Evolutionary conservation across 2,329 filamentous ascomycete genomes (phyloP).

Genomic region (Aspergillus costaricaensis): DNA sequence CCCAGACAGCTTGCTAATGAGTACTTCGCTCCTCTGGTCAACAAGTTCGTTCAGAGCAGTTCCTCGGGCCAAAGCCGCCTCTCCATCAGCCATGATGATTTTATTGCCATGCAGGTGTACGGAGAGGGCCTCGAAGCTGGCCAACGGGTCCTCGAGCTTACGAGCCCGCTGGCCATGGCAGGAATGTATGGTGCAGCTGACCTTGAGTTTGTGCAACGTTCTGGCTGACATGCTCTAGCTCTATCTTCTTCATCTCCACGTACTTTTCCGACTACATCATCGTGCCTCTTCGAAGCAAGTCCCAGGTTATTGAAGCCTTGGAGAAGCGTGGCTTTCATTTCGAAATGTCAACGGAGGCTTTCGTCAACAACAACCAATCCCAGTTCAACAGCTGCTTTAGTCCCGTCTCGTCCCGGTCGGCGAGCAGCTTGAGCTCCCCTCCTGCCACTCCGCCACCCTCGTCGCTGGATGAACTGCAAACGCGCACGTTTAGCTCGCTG

Average conservation of each 20-base stretch:
- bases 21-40: slow-evolving; percentile 73
- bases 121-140: slow-evolving; percentile 89
- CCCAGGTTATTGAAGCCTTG: slow-evolving; percentile 74
- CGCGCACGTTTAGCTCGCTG: slow-evolving; percentile 80
- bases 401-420: slow-evolving; percentile 33
- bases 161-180: slow-evolving; percentile 84
- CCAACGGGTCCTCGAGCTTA: slow-evolving; percentile 86
- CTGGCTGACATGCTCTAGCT: slow-evolving; percentile 45
- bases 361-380: slow-evolving; percentile 59
- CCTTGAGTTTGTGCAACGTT: not conserved
- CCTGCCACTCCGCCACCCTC: slow-evolving; percentile 76
- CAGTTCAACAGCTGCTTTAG: slow-evolving; percentile 43
- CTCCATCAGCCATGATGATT: slow-evolving; percentile 78
- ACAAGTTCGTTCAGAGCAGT: slow-evolving; percentile 56
- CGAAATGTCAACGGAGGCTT: slow-evolving; percentile 68
- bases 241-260: slow-evolving; percentile 98
- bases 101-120: slow-evolving; percentile 85
- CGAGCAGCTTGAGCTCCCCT: slow-evolving; percentile 31
- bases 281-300: slow-evolving; percentile 73
- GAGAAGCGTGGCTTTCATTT: slow-evolving; percentile 82
- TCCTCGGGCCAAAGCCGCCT: slow-evolving; percentile 53
- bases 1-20: slow-evolving; percentile 71
- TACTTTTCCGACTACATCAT: slow-evolving; percentile 98
- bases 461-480: slow-evolving; percentile 76
- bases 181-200: slow-evolving; percentile 63